Evolutionary conservation across 805 yeast genomes (phyloP).

Genomic region (Ogataea henricii): DNA sequence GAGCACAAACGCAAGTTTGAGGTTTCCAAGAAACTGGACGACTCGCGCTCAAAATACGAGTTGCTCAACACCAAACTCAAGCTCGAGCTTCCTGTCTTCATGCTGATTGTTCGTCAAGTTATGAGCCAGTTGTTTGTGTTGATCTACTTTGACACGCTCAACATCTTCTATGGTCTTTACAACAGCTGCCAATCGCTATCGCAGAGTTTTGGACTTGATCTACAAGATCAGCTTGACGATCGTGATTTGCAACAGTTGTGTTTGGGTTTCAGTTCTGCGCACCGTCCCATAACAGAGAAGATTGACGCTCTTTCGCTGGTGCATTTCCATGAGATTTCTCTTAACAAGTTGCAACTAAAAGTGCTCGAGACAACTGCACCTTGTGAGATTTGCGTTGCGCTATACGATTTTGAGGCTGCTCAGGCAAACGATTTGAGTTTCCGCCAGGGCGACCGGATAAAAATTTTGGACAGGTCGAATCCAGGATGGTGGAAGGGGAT

Average conservation of each 20-base stretch:
- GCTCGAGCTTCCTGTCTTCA: conserved; percentile 48
- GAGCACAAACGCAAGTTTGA: conserved; percentile 39
- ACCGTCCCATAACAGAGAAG: conserved; percentile 7
- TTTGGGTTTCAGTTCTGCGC: conserved; percentile 9
- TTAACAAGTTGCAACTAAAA: conserved; percentile 20
- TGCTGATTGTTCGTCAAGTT: conserved; percentile 35
- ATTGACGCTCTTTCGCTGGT: conserved; percentile 17
- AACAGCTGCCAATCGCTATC: conserved; percentile 11
- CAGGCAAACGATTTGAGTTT: conserved; percentile 46
- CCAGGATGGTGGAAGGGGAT: conserved; percentile 55
- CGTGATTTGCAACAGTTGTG: conserved; percentile 10
- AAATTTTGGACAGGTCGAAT: conserved; percentile 37
- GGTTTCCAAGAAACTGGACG: conserved; percentile 33
- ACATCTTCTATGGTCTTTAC: conserved; percentile 31
- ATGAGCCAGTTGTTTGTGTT: conserved; percentile 36
- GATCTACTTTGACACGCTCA: conserved; percentile 41
- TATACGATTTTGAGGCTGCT: conserved; percentile 40
- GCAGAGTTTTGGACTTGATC: conserved; percentile 12
- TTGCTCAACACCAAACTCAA: conserved; percentile 42
- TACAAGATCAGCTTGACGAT: conserved; percentile 10
- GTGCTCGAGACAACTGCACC: conserved; percentile 18
- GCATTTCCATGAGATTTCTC: conserved; percentile 19
- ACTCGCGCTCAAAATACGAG: conserved; percentile 40
- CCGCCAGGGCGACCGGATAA: conserved; percentile 44
- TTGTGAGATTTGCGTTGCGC: conserved; percentile 39